Conservation (phyloP, 2,329 filamentous ascomycete species). For the Rhynchosporium secalis region DNA sequence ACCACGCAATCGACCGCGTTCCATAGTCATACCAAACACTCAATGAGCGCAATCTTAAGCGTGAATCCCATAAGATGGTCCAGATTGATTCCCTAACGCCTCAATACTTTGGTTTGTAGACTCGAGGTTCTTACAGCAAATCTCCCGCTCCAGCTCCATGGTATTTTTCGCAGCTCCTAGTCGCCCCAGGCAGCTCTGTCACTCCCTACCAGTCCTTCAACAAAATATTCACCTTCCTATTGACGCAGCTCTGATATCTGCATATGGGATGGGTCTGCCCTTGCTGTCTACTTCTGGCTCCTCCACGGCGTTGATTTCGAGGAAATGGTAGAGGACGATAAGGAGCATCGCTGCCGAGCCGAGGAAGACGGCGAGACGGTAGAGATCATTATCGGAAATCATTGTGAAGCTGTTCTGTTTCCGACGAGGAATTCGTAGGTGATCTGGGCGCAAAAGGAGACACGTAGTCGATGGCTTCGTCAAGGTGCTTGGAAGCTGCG, state of each 20-base stretch:
- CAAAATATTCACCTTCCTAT: conserved; percentile 22
- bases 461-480: conserved; percentile 23
- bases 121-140: not conserved
- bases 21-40: not conserved
- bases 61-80: not conserved
- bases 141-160: not conserved
- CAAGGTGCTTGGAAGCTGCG: conserved; percentile 17
- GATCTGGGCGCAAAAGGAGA: conserved; percentile 12
- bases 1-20: not conserved
- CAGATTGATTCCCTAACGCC: conserved; percentile 9
- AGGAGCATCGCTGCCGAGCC: conserved; percentile 87
- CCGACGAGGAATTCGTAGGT: not conserved
- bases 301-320: conserved; percentile 85
- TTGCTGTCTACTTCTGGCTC: conserved; percentile 37
- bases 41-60: not conserved
- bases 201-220: not conserved
- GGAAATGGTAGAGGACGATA: conserved; percentile 93
- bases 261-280: conserved; percentile 20
- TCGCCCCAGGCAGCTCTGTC: not conserved
- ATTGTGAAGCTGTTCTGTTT: conserved; percentile 56
- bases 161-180: not conserved
- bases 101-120: not conserved
- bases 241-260: conserved; percentile 27
- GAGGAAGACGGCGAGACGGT: conserved; percentile 89
- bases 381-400: conserved; percentile 93